Percentiles rank a stretch among this genome's conserved stretches.
phyloP scores from a whole-genome alignment of 495 filamentous ascomycete genomes.

The Lindgomyces ingoldianus region DNA sequence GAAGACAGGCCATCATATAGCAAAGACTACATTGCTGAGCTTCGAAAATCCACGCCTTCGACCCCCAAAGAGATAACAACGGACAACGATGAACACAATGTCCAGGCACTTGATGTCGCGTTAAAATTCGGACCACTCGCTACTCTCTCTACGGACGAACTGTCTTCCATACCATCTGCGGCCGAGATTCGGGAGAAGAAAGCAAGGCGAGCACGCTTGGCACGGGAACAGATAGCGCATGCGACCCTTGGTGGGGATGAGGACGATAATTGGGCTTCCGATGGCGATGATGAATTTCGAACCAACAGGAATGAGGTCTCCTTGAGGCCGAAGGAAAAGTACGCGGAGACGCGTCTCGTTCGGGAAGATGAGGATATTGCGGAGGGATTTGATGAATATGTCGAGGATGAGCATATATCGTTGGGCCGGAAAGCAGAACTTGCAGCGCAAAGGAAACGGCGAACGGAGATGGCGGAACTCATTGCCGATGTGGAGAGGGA shows the following conservation, averaged over 20 bases:
- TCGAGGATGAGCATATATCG: constrained; percentile 78
- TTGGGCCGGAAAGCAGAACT: constrained; percentile 78
- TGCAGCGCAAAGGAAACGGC: constrained; percentile 65
- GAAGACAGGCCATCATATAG: constrained; percentile 82
- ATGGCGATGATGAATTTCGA: constrained; percentile 50
- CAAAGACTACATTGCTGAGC: constrained; percentile 80
- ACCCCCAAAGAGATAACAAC: constrained; percentile 61
- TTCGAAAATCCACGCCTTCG: constrained; percentile 78
- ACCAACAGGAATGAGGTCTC: constrained; percentile 48
- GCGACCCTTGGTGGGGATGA: constrained; percentile 47
- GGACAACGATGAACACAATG: constrained; percentile 45
- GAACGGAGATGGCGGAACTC: constrained; percentile 77
- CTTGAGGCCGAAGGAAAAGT: constrained; percentile 54
- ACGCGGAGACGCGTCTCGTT: constrained; percentile 70
- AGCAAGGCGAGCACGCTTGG: constrained; percentile 75
- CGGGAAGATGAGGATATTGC: constrained; percentile 90
- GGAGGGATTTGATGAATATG: constrained; percentile 91
- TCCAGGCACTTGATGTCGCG: constrained; percentile 66
- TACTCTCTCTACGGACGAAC: constrained; percentile 32
- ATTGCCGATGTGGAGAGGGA: constrained; percentile 76
- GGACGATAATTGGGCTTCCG: constrained; percentile 46
- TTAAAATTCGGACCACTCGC: constrained; percentile 62
- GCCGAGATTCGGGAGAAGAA: constrained; percentile 94
- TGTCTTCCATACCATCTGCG: constrained; percentile 69
- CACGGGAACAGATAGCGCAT: constrained; percentile 73